A percentile compares a stretch with the other conserved stretches of the same genome.
Conservation (phyloP, 345 rosid genomes). For the Aurinia saxatilis region DNA sequence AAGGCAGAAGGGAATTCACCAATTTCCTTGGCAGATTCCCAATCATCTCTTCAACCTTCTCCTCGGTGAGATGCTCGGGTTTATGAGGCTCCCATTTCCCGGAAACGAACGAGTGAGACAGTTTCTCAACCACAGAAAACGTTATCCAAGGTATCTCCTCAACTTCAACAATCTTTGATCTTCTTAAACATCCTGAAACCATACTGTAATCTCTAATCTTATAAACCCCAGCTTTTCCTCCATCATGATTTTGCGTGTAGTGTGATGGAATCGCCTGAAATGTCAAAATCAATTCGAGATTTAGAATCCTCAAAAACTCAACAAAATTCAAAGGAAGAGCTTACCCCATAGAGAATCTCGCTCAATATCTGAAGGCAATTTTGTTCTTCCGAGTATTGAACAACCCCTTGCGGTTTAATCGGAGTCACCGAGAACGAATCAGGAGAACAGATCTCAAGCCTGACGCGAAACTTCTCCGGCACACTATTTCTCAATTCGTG, state of each 20-base stretch:
- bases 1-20: slow-evolving; percentile 61
- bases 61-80: slow-evolving; percentile 70
- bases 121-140: slow-evolving; percentile 58
- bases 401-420: slow-evolving; percentile 35
- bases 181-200: slow-evolving; percentile 57
- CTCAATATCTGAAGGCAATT: slow-evolving; percentile 45
- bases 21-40: slow-evolving; percentile 53
- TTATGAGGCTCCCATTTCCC: slow-evolving; percentile 73
- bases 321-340: slow-evolving; percentile 13
- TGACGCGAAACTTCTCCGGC: slow-evolving; percentile 46
- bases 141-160: slow-evolving; percentile 80
- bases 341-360: slow-evolving; percentile 48
- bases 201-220: slow-evolving; percentile 59
- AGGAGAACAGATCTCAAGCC: slow-evolving; percentile 83
- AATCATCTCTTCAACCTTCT: slow-evolving; percentile 52
- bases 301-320: not conserved
- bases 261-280: slow-evolving; percentile 61
- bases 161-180: slow-evolving; percentile 42
- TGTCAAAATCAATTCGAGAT: not conserved
- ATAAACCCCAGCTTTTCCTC: slow-evolving; percentile 76
- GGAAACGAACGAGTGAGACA: slow-evolving; percentile 41
- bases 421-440: slow-evolving; percentile 76
- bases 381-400: slow-evolving; percentile 52
- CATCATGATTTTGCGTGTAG: slow-evolving; percentile 65
- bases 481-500: slow-evolving; percentile 4